Conservation (phyloP, 345 rosid genomes). For the Sonneratia caseolaris region DNA sequence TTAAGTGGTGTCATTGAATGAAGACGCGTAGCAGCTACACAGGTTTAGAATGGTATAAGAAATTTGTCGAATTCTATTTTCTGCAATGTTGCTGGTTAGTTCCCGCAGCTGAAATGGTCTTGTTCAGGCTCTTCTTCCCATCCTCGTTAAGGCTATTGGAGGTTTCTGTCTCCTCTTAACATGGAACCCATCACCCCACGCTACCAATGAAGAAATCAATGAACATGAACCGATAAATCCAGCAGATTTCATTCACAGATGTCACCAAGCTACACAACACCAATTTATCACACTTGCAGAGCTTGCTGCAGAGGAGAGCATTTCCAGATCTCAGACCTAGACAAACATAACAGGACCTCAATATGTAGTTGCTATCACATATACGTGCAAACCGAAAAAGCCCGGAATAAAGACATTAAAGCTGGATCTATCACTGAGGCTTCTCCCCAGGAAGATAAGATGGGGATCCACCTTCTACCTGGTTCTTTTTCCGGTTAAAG, state of each 20-base stretch:
- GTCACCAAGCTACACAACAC: not conserved
- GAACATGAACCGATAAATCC: not conserved
- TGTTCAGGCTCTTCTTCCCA: no score
- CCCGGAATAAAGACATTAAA: not conserved
- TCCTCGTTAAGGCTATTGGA: no score
- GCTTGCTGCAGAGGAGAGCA: not conserved
- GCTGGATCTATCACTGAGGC: conserved; percentile 13
- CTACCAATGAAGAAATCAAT: no score
- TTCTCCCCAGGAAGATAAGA: conserved; percentile 72
- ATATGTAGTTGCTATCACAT: not conserved
- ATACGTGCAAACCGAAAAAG: not conserved
- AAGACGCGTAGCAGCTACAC: no score
- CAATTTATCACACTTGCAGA: not conserved
- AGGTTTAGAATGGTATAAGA: no score
- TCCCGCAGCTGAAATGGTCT: no score
- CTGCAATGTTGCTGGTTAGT: not conserved
- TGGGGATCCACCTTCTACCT: conserved; percentile 76
- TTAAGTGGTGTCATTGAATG: no score
- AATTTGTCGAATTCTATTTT: no score
- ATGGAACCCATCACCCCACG: no score
- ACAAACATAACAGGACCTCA: not conserved
- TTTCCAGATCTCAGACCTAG: not conserved
- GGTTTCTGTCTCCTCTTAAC: no score
- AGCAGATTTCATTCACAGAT: not conserved
- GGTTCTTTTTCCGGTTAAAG: conserved; percentile 72